These are phyloP conservation scores for Stromatinia cepivora DNA, from an alignment of 2,329 filamentous ascomycete genomes.

Conservation along the genomic window DNA sequence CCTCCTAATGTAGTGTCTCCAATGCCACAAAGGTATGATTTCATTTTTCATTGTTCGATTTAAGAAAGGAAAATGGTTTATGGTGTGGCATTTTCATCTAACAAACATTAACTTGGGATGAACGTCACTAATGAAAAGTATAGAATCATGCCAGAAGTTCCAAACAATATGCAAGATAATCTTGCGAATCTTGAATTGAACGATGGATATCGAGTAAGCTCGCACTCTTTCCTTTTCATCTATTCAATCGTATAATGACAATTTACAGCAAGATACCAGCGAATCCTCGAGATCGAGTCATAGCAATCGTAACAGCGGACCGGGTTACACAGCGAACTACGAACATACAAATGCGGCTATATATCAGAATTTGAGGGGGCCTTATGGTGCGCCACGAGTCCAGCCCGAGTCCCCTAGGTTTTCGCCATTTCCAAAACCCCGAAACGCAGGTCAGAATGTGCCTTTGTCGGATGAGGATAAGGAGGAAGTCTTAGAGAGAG, in stretches of 20 bases:
- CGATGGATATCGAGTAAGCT: conserved; percentile 40
- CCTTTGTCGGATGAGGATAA: conserved; percentile 93
- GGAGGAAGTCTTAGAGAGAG: conserved; percentile 83
- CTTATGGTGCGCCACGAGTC: conserved; percentile 25
- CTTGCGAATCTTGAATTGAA: conserved; percentile 87
- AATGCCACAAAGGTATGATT: conserved; percentile 63
- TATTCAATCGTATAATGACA: conserved; percentile 34
- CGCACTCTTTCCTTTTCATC: conserved; percentile 30
- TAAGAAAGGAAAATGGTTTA: neutral
- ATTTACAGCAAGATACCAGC: conserved; percentile 26
- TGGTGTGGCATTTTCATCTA: conserved; percentile 5
- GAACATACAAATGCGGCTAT: conserved; percentile 40
- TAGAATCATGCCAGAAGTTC: conserved; percentile 92
- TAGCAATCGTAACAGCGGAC: conserved; percentile 27
- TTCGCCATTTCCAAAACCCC: conserved; percentile 87
- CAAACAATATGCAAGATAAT: conserved; percentile 94
- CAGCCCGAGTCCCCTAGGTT: conserved; percentile 64
- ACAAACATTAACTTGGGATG: neutral
- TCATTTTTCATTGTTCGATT: conserved; percentile 15
- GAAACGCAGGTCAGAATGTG: conserved; percentile 77
- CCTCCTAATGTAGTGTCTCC: conserved; percentile 64
- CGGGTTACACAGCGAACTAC: conserved; percentile 39
- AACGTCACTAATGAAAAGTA: conserved; percentile 21
- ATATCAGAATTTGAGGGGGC: conserved; percentile 39
- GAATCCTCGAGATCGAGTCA: conserved; percentile 23